Percentiles rank a stretch among this genome's conserved stretches.
Conservation (phyloP, 805 yeast species). For the Tetrapisispora namnaoensis region DNA sequence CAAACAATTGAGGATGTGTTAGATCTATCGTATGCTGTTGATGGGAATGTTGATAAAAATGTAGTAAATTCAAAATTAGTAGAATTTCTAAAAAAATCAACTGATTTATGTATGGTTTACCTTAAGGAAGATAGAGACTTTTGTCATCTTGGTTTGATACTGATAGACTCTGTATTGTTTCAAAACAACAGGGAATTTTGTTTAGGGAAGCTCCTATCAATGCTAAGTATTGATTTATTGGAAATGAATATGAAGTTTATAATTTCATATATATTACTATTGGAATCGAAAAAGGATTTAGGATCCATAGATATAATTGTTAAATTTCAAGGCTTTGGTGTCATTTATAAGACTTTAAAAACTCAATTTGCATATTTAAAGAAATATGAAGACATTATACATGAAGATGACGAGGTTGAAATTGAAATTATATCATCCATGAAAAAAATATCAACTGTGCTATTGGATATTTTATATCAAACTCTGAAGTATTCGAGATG, state of each 20-base stretch:
- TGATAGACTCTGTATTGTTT: constrained; percentile 31
- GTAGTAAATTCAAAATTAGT: constrained; percentile 22
- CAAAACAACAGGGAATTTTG: constrained; percentile 35
- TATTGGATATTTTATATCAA: constrained; percentile 46
- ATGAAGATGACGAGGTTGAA: constrained; percentile 21
- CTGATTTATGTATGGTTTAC: constrained; percentile 19
- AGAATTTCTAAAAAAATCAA: constrained; percentile 19
- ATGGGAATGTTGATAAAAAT: constrained; percentile 7
- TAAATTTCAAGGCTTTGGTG: constrained; percentile 44
- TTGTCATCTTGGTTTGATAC: constrained; percentile 28
- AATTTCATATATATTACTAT: constrained; percentile 35
- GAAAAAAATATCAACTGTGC: constrained; percentile 34
- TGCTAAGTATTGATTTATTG: constrained; percentile 31
- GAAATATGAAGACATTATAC: constrained; percentile 18
- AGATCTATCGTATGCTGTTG: constrained; percentile 5
- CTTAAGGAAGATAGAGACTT: constrained; percentile 27
- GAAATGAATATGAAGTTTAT: constrained; percentile 33
- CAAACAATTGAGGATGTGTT: constrained; percentile 19
- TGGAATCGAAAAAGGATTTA: constrained; percentile 36
- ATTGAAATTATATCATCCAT: constrained; percentile 26
- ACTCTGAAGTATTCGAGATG: constrained; percentile 43
- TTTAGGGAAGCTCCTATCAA: constrained; percentile 39
- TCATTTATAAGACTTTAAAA: constrained; percentile 35
- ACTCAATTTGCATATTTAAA: constrained; percentile 27
- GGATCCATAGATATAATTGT: constrained; percentile 37